These are phyloP conservation scores for Penicillium nordicum DNA, from an alignment of 2,329 filamentous ascomycete species.

Conservation along the genomic window DNA sequence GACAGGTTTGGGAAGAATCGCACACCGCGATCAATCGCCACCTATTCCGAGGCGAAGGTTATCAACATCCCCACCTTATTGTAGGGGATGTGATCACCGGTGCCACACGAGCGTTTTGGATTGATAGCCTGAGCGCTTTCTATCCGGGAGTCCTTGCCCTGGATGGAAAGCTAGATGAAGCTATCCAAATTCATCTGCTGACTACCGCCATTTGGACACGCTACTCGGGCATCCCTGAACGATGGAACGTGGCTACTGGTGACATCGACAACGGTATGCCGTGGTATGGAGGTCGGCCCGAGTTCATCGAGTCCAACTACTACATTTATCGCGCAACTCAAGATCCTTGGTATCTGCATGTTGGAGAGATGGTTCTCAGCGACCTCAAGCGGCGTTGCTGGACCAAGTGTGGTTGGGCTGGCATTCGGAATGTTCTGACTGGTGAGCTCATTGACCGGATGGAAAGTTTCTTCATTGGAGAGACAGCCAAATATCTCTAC, in stretches of 20 bases:
- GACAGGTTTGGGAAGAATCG: conserved; percentile 78
- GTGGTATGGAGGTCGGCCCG: conserved; percentile 94
- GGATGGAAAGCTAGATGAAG: conserved; percentile 86
- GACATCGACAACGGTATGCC: conserved; percentile 80
- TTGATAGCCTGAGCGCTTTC: conserved; percentile 92
- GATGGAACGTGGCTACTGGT: conserved; percentile 84
- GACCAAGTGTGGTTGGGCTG: conserved; percentile 90
- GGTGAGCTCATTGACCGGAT: conserved; percentile 90
- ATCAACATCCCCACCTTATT: conserved; percentile 87
- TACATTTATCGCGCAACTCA: conserved; percentile 90
- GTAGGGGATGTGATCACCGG: conserved; percentile 87
- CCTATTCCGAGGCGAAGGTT: conserved; percentile 71
- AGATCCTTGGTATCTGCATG: conserved; percentile 94
- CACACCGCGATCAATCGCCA: conserved; percentile 86
- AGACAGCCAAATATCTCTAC: conserved; percentile 95
- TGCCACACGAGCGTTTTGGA: conserved; percentile 85
- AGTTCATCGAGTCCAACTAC: conserved; percentile 96
- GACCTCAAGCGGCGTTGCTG: conserved; percentile 88
- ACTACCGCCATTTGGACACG: conserved; percentile 93
- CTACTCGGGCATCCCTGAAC: conserved; percentile 88
- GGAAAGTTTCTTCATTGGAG: conserved; percentile 98
- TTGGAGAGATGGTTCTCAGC: conserved; percentile 89
- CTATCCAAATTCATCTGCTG: conserved; percentile 81
- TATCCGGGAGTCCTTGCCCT: conserved; percentile 85
- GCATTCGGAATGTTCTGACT: conserved; percentile 74